Evolutionary conservation across 176 grass and related monocot species (phyloP).

Genomic region (Avena atlantica): DNA sequence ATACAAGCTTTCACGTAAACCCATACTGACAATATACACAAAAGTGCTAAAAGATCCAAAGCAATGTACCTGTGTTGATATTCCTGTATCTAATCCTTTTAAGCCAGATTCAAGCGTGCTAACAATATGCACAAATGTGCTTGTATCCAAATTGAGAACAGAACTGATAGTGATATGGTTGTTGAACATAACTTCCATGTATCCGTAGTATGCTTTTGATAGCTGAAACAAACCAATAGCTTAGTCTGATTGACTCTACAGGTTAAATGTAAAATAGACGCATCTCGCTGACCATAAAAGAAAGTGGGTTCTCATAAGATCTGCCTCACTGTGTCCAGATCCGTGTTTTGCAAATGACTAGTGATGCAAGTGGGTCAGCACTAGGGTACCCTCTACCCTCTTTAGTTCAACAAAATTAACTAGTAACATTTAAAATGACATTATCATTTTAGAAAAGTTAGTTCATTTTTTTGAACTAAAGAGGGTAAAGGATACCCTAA

Average conservation of each 20-base stretch:
- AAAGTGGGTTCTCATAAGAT: constrained; percentile 5
- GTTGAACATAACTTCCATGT: constrained; percentile 94
- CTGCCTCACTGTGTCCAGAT: background rate
- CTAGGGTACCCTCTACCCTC: too few relatives aligned
- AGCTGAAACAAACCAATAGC: constrained; percentile 71
- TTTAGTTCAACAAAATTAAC: too few relatives aligned
- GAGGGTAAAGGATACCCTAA: too few relatives aligned
- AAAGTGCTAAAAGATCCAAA: constrained; percentile 20
- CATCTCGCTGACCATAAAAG: constrained; percentile 31
- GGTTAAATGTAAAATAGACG: constrained; percentile 36
- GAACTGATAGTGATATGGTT: constrained; percentile 84
- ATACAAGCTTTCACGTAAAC: constrained; percentile 9
- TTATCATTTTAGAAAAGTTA: too few relatives aligned
- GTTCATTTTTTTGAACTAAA: too few relatives aligned
- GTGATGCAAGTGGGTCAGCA: too few relatives aligned
- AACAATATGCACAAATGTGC: constrained; percentile 93
- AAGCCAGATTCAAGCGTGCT: constrained; percentile 94
- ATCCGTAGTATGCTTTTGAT: constrained; percentile 94
- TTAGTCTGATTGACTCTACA: constrained; percentile 6
- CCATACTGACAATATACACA: constrained; percentile 13
- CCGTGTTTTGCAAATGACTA: background rate
- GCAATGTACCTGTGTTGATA: constrained; percentile 85
- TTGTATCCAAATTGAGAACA: constrained; percentile 94
- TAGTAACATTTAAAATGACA: too few relatives aligned
- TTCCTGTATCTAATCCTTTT: constrained; percentile 95